Evolutionary conservation across 2,329 filamentous ascomycete species (phyloP).

Genomic region (Paracorniculantispora psalliotae): DNA sequence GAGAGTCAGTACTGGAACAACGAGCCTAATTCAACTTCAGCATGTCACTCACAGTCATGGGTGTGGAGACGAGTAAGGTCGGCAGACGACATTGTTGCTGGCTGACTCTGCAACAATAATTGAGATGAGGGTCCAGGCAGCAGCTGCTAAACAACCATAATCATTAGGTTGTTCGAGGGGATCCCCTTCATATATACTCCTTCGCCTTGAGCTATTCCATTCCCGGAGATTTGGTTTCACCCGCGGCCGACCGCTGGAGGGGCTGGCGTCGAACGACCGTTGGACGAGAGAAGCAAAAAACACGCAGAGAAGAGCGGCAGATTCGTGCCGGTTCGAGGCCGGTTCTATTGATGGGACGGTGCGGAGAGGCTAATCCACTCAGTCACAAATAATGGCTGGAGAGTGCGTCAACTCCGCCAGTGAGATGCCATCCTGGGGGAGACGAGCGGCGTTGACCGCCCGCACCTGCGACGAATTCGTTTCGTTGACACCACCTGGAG

Average conservation of each 20-base stretch:
- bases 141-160: neutral
- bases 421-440: neutral
- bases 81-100: slow-evolving; percentile 8
- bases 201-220: neutral
- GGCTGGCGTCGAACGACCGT: neutral
- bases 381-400: neutral
- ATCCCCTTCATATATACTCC: neutral
- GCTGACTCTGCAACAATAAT: neutral
- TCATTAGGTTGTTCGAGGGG: neutral
- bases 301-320: neutral
- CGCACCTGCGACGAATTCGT: neutral
- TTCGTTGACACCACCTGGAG: neutral
- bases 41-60: slow-evolving; percentile 17
- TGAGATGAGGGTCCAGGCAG: neutral
- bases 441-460: neutral
- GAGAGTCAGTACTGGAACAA: neutral
- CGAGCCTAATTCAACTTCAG: neutral
- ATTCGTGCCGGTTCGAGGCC: slow-evolving; percentile 9
- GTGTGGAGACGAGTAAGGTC: slow-evolving; percentile 16
- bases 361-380: slow-evolving; percentile 4
- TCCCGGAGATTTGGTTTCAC: neutral
- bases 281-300: no score
- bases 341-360: neutral
- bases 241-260: neutral
- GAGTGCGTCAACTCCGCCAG: neutral